Evolutionary conservation across 1,284 basidiomycete genomes (phyloP), one percentile per base, ranked within the genome.

Genomic region (Retiboletus flavoniger): DNA sequence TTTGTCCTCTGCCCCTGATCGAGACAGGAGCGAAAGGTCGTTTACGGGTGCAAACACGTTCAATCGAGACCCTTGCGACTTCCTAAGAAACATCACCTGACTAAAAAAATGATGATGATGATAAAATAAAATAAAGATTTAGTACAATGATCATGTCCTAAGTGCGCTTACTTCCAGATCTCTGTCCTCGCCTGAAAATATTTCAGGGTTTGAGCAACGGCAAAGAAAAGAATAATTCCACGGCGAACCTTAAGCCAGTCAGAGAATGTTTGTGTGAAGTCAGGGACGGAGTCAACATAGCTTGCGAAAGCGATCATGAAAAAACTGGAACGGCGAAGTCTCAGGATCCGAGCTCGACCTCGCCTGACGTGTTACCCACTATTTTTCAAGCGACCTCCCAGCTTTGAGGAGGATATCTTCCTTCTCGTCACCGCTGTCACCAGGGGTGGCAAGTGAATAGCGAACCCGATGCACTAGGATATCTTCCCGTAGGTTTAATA

Each of bases 271-370:
- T 87, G 82, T 5, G 78, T 78, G 59, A 91, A 89, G 51, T 82
- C 78, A 11, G 83, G 80, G 32, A 84, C 77, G 16, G 81, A 80
- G 50, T 95, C 91, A 8, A 97, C 87, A 63, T 93, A 99, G 57
- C 87, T 92, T 2, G 95, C 89, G 66, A 98, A 99, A 0, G 92
- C 91, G 56, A 99, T 91, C 58, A 96, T 84, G 74, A 98, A 98
- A 75, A 97, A 98, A 67, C 89, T 92, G 55, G 32, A 31, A 47
- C 9, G 29, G 9, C n/a, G 9, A 42, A 46, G 21, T 14, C 42
- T 60, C 43, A 56, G 51, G 38, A 26, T 48, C 40, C 39, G 39
- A 34, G 47, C 39, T 50, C 34, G 14, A 43, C n/a, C 17, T 38
- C 24, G 9, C 35, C 47, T 35, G 26, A 31, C 2, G 17, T 19